These are phyloP conservation scores for Suillus subalutaceus DNA, from an alignment of 768 basidiomycete species.

Conservation along the genomic window DNA sequence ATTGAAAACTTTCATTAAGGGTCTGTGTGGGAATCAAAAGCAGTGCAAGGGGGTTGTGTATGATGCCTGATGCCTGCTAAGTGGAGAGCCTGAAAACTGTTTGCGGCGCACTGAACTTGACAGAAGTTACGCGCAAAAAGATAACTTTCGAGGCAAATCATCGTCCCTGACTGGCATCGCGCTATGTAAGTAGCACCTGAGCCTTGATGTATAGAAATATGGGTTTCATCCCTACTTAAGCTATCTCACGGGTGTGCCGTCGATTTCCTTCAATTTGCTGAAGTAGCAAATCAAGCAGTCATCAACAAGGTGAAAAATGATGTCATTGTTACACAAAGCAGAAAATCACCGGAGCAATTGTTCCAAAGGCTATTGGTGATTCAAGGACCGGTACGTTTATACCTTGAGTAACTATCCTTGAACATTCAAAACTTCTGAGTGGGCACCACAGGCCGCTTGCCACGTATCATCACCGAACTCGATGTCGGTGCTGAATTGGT, in stretches of 20 bases:
- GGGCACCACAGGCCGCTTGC: conserved; percentile 35
- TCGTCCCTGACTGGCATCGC: neutral
- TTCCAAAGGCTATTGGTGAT: neutral
- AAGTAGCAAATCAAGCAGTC: too few species aligned
- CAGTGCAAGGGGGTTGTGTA: neutral
- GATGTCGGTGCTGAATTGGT: conserved; percentile 21
- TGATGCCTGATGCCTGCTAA: neutral
- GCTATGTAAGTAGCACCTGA: neutral
- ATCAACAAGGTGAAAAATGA: neutral
- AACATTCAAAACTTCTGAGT: neutral
- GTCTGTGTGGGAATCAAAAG: neutral
- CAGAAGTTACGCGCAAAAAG: neutral
- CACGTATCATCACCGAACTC: conserved; percentile 34
- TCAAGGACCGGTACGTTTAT: neutral
- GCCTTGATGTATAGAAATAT: neutral
- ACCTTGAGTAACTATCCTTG: neutral
- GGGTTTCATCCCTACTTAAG: neutral
- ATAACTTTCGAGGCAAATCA: neutral
- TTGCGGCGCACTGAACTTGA: neutral
- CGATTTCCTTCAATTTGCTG: neutral
- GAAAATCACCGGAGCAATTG: neutral
- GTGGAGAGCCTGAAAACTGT: neutral
- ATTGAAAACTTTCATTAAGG: neutral
- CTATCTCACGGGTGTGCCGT: neutral
- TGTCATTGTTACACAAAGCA: neutral